phyloP scores from a whole-genome alignment of 2,329 filamentous ascomycete species.

The Mycogone perniciosa region DNA sequence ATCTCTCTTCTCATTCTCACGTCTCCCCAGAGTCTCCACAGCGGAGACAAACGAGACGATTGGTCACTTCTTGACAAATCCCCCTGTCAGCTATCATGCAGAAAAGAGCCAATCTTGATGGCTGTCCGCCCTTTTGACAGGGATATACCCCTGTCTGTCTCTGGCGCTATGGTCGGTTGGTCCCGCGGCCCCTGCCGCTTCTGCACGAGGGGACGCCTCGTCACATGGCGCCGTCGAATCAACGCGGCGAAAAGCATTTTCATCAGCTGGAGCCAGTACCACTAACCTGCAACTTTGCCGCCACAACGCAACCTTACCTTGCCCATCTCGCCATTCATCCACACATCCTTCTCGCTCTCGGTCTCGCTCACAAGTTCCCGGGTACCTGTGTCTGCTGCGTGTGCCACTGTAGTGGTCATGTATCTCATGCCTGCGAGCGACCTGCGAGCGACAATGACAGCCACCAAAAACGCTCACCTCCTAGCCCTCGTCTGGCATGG shows the following conservation, averaged over 20 bases:
- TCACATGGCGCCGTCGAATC: conserved; percentile 39
- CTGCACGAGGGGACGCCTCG: conserved; percentile 38
- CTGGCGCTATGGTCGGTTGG: conserved; percentile 37
- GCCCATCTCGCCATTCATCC: background rate
- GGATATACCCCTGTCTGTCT: conserved; percentile 22
- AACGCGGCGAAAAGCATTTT: conserved; percentile 16
- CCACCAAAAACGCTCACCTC: background rate
- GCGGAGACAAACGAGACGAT: conserved; percentile 6
- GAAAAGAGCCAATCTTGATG: conserved; percentile 37
- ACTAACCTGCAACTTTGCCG: conserved; percentile 11
- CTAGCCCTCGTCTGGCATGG: background rate
- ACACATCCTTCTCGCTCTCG: background rate
- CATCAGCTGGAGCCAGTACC: conserved; percentile 3
- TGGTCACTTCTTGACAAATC: conserved; percentile 2
- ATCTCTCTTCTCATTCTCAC: background rate
- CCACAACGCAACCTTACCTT: conserved; percentile 11
- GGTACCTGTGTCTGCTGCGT: conserved; percentile 2
- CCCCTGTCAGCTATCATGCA: conserved; percentile 17
- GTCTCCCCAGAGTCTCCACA: background rate
- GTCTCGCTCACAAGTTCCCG: background rate
- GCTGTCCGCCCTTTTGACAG: conserved; percentile 23
- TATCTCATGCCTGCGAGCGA: background rate
- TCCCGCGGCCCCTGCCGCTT: conserved; percentile 40
- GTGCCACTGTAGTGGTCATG: background rate
- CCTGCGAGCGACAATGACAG: background rate